phyloP scores from a whole-genome alignment of 1,139 yeast genomes.

The Yamadazyma friedrichii region DNA sequence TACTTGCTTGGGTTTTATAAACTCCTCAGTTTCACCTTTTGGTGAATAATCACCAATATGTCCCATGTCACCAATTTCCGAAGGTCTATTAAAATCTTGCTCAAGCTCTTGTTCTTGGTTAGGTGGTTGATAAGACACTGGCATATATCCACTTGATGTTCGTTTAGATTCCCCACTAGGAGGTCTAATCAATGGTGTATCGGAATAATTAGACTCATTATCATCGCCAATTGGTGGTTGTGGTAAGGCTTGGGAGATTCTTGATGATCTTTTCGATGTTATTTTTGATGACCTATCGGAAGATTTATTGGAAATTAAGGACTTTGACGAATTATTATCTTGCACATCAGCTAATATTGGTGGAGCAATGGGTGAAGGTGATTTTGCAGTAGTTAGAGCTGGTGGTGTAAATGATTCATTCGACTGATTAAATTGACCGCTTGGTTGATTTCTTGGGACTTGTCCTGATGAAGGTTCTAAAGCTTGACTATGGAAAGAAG shows the following conservation, averaged over 20 bases:
- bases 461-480: not conserved
- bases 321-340: not conserved
- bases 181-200: not conserved
- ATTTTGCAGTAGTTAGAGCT: not conserved
- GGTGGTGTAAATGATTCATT: not conserved
- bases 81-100: not conserved
- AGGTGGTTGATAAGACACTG: conserved; percentile 5
- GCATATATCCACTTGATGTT: conserved; percentile 7
- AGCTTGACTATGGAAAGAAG: not conserved
- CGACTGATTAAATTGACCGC: not conserved
- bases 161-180: not conserved
- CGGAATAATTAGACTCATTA: conserved; percentile 13
- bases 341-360: not conserved
- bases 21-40: conserved; percentile 5
- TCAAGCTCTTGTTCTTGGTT: not conserved
- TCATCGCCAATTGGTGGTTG: conserved; percentile 15
- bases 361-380: conserved; percentile 1
- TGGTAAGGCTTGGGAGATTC: conserved; percentile 15
- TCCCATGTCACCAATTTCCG: not conserved
- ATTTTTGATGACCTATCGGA: not conserved
- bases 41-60: conserved; percentile 7
- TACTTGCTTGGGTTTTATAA: conserved; percentile 11
- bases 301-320: not conserved
- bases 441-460: conserved; percentile 2
- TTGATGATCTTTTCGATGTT: not conserved